Base-by-base conservation (phyloP, 2,329 filamentous ascomycete genomes). In the Neophaeococcomyces mojaviensis region DNA sequence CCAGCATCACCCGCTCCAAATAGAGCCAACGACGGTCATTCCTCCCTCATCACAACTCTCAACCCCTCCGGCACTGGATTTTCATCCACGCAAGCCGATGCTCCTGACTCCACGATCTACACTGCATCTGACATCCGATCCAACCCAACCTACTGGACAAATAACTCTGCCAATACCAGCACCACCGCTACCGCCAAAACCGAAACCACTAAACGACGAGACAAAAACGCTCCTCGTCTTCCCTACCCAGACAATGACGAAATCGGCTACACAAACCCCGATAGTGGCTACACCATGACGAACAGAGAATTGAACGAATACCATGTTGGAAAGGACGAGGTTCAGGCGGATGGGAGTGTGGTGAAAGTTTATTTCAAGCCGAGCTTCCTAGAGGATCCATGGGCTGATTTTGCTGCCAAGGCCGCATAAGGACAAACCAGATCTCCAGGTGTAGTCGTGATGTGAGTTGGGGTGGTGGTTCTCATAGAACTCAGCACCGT, bases 361-460 rank as follows among this genome's bases (percentile, higher is more conserved):
- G 50, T 44, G 26, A 52, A n/a, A 12, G 50, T 51, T 4, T 51
- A 44, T 42, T 56, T 56, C 39, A 42, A 39, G 24, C 51, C 51
- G 10, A 39, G 44, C 2, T 56, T 52, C 42, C 35, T 56, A 16
- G 48, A 50, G 28, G 30, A 4, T 35, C 43, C 49, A 20, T 52
- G 51, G 47, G 37, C 16, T 5, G 18, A 31, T 28, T 39, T 32
- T 32, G n/a, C n/a, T n/a, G n/a, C n/a, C n/a, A n/a, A n/a, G n/a
- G n/a, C n/a, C n/a, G n/a, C n/a, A n/a, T n/a, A n/a, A n/a, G n/a
- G n/a, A n/a, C n/a, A n/a, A n/a, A n/a, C n/a, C n/a, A n/a, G n/a
- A n/a, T n/a, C n/a, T n/a, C n/a, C n/a, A 19, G 24, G 10, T 8
- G 15, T 31, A 19, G 10, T 16, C 3, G 16, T 18, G 24, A 10